Evolutionary conservation across 164 flowering plant species (phyloP).

Genomic region (Euptelea pleiosperma): DNA sequence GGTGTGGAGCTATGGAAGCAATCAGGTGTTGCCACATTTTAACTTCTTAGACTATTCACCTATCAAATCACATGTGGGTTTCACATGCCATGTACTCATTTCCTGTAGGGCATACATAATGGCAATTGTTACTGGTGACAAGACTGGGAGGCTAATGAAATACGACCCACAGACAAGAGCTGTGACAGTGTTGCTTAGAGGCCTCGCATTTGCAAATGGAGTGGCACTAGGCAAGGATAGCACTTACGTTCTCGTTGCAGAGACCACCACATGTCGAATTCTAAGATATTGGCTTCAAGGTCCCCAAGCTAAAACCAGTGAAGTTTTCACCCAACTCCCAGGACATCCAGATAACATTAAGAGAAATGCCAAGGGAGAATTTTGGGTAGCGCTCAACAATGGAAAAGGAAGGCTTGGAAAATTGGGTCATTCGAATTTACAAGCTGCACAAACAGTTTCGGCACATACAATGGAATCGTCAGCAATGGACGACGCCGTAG

Average conservation of each 20-base stretch:
- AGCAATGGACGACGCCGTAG: too few relatives aligned
- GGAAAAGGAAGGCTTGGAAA: not conserved
- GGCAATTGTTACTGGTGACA: slow-evolving; percentile 24
- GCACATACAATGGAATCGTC: too few relatives aligned
- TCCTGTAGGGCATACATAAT: slow-evolving; percentile 14
- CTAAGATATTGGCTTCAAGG: slow-evolving; percentile 20
- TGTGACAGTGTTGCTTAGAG: slow-evolving; percentile 20
- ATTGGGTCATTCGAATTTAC: too few relatives aligned
- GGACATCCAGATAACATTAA: slow-evolving; percentile 6
- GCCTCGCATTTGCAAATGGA: slow-evolving; percentile 37
- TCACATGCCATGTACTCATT: too few relatives aligned
- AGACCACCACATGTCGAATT: slow-evolving; percentile 19
- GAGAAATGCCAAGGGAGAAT: slow-evolving; percentile 3
- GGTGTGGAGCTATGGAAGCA: too few relatives aligned
- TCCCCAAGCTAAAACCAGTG: not conserved
- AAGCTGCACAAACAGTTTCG: too few relatives aligned
- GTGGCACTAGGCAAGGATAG: slow-evolving; percentile 37
- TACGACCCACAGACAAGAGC: slow-evolving; percentile 27
- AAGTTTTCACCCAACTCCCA: slow-evolving; percentile 19
- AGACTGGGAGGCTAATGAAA: slow-evolving; percentile 42
- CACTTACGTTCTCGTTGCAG: slow-evolving; percentile 33
- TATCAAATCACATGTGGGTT: too few relatives aligned
- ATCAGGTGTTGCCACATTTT: too few relatives aligned
- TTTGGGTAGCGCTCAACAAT: slow-evolving; percentile 13
- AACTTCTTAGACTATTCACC: too few relatives aligned